Base-by-base conservation (phyloP, 805 yeast genomes). In the Spathaspora sp. region DNA sequence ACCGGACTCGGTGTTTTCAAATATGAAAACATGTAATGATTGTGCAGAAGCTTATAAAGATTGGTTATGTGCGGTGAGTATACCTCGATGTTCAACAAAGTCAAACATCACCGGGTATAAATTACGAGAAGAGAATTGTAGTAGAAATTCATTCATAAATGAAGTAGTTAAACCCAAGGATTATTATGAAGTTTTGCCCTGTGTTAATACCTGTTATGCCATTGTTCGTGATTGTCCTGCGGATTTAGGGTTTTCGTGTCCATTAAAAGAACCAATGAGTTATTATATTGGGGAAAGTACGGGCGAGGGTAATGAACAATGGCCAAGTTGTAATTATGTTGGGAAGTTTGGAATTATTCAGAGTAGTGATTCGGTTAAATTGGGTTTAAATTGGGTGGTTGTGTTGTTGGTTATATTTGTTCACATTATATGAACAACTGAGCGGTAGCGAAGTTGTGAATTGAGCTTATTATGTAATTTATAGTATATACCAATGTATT, bases 11-110 rank as follows among this genome's bases (percentile, higher is more conserved):
- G 61, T 82, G 5, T 93, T 79, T 66, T 89, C 97, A 0, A 89
- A 96, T 9, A 61, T 93, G 20, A 66, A 82, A 39, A 75, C 86
- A 0, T 93, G 99, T 62, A 76, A 72, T 12, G 83, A 89, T 60
- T 93, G 99, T 64, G 76, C 78, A 1, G 57, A 64, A 1, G 77
- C 92, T 1, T 93, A 93, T 65, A 83, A 81, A 59, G 77, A 85
- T 59, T 93, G 99, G 99, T 76, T 94, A 17, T 93, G 99, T 68
- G 77, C 96, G 0, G 89, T 90, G 3, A 75, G 90, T 0, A 88
- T 93, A 5, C 98, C 98, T 0, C 73, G 97, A 29, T 93, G 99
- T 60, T 76, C 89, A 1, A 83, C 86, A 12, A 56, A 64, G 12
- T n/a, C n/a, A n/a, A 63, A 78, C 6, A 54, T 69, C 8, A 58